Conservation (phyloP, 2,329 filamentous ascomycete genomes). For the Tolypocladium ovalisporum region DNA sequence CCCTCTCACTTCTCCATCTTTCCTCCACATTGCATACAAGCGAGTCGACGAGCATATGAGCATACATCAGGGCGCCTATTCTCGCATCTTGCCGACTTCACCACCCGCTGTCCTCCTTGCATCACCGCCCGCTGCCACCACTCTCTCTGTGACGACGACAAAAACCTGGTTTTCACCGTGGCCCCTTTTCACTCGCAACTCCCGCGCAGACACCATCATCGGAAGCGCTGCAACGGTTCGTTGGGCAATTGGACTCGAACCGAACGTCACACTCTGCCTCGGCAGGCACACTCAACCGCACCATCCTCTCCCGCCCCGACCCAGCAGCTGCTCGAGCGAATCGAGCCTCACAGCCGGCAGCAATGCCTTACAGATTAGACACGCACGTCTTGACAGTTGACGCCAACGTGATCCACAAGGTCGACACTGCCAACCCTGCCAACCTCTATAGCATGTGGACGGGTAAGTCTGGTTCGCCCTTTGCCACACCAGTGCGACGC, state of each 20-base stretch:
- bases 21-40: slow-evolving; percentile 1
- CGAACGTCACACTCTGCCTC: neutral
- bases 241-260: neutral
- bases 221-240: neutral
- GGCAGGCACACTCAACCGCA: neutral
- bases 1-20: neutral
- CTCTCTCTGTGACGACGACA: neutral
- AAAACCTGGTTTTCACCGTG: neutral
- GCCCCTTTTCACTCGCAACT: neutral
- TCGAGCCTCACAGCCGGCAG: slow-evolving; percentile 25
- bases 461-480: slow-evolving; percentile 50
- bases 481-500: slow-evolving; percentile 8
- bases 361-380: slow-evolving; percentile 76
- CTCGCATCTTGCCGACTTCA: neutral
- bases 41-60: neutral
- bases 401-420: slow-evolving; percentile 83
- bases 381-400: slow-evolving; percentile 86
- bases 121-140: neutral
- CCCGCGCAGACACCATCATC: neutral
- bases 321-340: slow-evolving; percentile 20
- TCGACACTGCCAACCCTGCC: slow-evolving; percentile 86
- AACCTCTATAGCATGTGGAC: slow-evolving; percentile 97
- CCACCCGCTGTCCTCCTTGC: neutral
- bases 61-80: neutral
- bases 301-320: neutral